Evolutionary conservation across 192 early-diverging fungal genomes (phyloP).

Genomic region (Coemansia sp.): DNA sequence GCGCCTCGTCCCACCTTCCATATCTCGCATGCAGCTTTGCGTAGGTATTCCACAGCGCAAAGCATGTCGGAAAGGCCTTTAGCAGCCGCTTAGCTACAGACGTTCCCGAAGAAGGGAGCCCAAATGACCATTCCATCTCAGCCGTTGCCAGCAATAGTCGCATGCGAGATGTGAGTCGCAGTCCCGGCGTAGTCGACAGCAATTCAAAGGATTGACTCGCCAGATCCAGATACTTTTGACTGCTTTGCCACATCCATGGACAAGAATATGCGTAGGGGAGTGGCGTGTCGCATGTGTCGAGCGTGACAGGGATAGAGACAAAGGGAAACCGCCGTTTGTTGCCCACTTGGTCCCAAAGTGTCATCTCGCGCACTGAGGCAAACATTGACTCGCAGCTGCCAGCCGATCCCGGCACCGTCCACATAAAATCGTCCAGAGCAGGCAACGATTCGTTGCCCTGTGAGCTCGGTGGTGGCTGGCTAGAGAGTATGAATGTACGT

Average conservation of each 20-base stretch:
- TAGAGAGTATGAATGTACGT: conserved; percentile 16
- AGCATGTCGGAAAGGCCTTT: conserved; percentile 2
- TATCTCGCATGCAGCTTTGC: conserved; percentile 36
- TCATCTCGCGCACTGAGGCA: neutral
- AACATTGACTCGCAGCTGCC: conserved; percentile 3
- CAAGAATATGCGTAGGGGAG: conserved; percentile 21
- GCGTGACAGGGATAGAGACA: conserved; percentile 20
- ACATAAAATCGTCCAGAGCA: conserved; percentile 5
- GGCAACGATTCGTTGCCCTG: neutral
- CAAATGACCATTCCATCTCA: conserved; percentile 31
- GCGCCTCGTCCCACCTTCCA: conserved; percentile 30
- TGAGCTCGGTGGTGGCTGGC: neutral
- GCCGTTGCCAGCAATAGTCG: conserved; percentile 4
- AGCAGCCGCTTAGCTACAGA: conserved; percentile 12
- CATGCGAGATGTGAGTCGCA: neutral
- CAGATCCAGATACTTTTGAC: neutral
- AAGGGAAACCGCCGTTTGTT: conserved; percentile 19
- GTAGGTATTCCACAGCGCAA: conserved; percentile 34
- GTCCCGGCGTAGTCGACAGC: neutral
- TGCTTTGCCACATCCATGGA: conserved; percentile 14
- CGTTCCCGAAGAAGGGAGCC: neutral
- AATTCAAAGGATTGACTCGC: conserved; percentile 5
- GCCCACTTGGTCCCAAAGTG: neutral
- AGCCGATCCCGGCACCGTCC: conserved; percentile 12
- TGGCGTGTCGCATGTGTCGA: conserved; percentile 28